Conservation (phyloP, 441 rosid genomes). For the Populus hybrid region DNA sequence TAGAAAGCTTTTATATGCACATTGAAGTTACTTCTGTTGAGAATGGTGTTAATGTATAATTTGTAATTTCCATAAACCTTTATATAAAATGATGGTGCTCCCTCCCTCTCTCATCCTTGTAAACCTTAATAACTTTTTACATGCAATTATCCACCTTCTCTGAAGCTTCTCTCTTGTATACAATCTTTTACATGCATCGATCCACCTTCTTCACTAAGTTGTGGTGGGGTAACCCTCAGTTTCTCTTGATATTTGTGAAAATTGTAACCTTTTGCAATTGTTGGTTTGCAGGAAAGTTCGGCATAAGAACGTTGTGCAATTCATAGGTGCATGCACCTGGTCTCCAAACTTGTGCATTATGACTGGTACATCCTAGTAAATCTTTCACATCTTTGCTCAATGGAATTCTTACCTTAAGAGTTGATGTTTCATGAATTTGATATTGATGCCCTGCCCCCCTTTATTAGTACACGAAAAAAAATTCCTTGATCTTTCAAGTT, state of each 20-base stretch:
- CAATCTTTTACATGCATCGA: neutral
- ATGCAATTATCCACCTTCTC: neutral
- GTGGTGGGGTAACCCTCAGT: neutral
- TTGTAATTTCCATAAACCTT: no score
- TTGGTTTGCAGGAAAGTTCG: constrained; percentile 73
- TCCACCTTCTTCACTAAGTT: neutral
- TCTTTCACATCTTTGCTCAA: neutral
- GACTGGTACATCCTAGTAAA: constrained; percentile 47
- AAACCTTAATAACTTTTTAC: neutral
- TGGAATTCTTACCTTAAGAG: neutral
- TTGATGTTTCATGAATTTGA: neutral
- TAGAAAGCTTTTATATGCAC: no score
- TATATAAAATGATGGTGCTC: neutral
- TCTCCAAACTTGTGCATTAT: constrained; percentile 88
- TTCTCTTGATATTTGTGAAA: neutral
- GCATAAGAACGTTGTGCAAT: constrained; percentile 94
- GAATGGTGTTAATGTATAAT: no score
- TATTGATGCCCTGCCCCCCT: neutral
- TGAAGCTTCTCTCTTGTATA: neutral
- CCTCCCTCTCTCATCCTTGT: neutral
- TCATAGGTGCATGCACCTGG: constrained; percentile 90
- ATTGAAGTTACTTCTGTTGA: no score
- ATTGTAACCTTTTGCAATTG: neutral
- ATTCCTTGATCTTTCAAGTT: no score
- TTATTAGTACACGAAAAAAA: neutral